phyloP scores from a whole-genome alignment of 768 basidiomycete genomes.

The Tephrocybe sp. region DNA sequence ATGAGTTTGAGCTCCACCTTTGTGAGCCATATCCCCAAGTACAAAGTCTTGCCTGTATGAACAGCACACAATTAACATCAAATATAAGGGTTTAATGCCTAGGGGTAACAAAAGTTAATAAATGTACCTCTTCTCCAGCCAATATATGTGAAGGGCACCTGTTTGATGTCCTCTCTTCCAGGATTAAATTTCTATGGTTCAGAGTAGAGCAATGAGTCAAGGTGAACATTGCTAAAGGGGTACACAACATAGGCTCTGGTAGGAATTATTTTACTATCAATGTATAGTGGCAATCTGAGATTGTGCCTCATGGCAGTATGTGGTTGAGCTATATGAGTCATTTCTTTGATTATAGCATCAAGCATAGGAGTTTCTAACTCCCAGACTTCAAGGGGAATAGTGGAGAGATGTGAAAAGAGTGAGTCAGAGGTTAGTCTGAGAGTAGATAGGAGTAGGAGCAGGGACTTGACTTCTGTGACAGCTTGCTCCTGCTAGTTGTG shows the following conservation, averaged over 20 bases:
- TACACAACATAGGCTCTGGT: slow-evolving; percentile 77
- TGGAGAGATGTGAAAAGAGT: slow-evolving; percentile 52
- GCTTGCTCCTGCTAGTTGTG: too few relatives aligned
- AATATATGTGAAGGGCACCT: slow-evolving; percentile 58
- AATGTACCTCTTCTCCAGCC: slow-evolving; percentile 88
- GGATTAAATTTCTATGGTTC: slow-evolving; percentile 69
- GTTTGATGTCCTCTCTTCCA: slow-evolving; percentile 43
- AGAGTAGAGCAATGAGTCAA: too few relatives aligned
- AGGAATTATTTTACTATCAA: slow-evolving; percentile 68
- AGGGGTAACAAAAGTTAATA: too few relatives aligned
- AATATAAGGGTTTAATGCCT: too few relatives aligned
- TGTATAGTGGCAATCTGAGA: slow-evolving; percentile 76
- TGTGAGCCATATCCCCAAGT: slow-evolving; percentile 77
- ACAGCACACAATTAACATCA: slow-evolving; percentile 10
- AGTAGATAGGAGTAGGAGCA: slow-evolving; percentile 46
- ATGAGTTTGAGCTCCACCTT: slow-evolving; percentile 74
- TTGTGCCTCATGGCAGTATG: slow-evolving; percentile 82
- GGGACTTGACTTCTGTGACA: slow-evolving; percentile 54
- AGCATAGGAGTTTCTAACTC: too few relatives aligned
- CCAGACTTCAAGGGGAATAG: too few relatives aligned
- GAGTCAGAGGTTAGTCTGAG: slow-evolving; percentile 27
- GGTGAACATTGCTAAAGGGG: too few relatives aligned
- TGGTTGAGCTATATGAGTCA: slow-evolving; percentile 75
- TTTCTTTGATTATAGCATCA: too few relatives aligned
- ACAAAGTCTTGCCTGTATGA: slow-evolving; percentile 67